phyloP scores from a whole-genome alignment of 163 green algal species.

The Trebouxiophyceae sp. region DNA sequence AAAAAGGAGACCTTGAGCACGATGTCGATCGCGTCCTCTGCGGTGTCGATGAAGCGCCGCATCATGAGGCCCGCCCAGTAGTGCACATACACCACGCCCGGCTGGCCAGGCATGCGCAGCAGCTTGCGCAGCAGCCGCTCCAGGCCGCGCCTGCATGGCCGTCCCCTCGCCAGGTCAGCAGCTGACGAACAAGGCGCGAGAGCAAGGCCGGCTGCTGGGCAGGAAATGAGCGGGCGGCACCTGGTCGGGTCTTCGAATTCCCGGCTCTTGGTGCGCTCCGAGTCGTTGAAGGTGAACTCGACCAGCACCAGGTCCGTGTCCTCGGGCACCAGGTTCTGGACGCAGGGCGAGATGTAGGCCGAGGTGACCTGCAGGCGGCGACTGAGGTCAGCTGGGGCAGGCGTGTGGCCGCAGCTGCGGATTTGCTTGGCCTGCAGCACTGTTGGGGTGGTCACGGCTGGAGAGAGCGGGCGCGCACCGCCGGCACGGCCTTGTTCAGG shows the following conservation, averaged over 20 bases:
- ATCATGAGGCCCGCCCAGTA: neutral
- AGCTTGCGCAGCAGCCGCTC: slow-evolving; percentile 7
- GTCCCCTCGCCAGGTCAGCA: neutral
- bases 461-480: neutral
- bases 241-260: too few species aligned
- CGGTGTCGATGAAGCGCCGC: neutral
- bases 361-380: slow-evolving; percentile 3
- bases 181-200: too few species aligned
- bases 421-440: too few species aligned
- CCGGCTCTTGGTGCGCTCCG: too few species aligned
- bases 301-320: slow-evolving; percentile 3
- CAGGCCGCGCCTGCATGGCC: slow-evolving; percentile 3
- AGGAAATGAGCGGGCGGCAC: too few species aligned
- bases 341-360: neutral
- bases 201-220: too few species aligned
- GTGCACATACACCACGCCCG: slow-evolving; percentile 4
- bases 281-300: slow-evolving; percentile 7
- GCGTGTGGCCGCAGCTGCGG: too few species aligned
- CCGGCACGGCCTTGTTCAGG: neutral
- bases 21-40: neutral
- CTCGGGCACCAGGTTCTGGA: neutral
- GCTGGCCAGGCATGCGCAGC: slow-evolving; percentile 1
- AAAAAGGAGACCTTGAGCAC: neutral
- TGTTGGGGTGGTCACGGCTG: too few species aligned
- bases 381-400: too few species aligned